Base-by-base conservation (phyloP, 228 moss, liverwort and hornwort genomes). In the Sphagnum magellanicum region DNA sequence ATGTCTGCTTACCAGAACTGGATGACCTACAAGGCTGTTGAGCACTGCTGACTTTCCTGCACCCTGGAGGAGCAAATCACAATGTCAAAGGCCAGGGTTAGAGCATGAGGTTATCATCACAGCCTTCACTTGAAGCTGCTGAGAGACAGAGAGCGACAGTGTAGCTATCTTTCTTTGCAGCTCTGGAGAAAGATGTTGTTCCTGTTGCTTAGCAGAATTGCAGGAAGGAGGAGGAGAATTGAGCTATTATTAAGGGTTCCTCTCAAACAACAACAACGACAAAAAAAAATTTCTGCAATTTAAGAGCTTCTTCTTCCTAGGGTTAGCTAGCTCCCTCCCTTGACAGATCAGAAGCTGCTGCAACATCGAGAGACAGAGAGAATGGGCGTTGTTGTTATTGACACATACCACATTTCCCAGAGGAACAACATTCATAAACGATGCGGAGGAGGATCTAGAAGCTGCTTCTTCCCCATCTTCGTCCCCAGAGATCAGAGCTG, bases 11-110 rank as follows among this genome's bases (percentile, higher is more conserved):
- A 93, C 93, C 91, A 97, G 85, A 10, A 97, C 91, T 70, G 97
- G 97, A 79, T 97, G 80, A 60, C 97, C 97, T 67, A 97, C 84
- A 60, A 97, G 90, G 74, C 97, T 97, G 74, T 97, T 97, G 53
- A 97, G 81, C 60, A 97, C 91, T 67, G 93, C 97, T 55, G 97
- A 97, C 73, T 97, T 97, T 67, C 93, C 93, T 13, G 93, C 91
- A 74, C 97, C 91, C 97, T 97, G 93, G 93, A 60, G 49, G 5
- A 66, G 32, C 32, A n/a, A 61, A n/a, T 62, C 0, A 16, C 61
- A 62, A 62, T 8, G 14, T 9, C 61, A 62, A 17, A 47, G 0
- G 4, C 60, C 32, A 32, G 32, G 32, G 32, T 32, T 32, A 32
- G 32, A 32, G 1, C 32, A 32, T 32, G 32, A 32, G 32, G 3